Evolutionary conservation across 345 rosid species (phyloP), one percentile per base, ranked within the genome.

Genomic region (Laguncularia racemosa): DNA sequence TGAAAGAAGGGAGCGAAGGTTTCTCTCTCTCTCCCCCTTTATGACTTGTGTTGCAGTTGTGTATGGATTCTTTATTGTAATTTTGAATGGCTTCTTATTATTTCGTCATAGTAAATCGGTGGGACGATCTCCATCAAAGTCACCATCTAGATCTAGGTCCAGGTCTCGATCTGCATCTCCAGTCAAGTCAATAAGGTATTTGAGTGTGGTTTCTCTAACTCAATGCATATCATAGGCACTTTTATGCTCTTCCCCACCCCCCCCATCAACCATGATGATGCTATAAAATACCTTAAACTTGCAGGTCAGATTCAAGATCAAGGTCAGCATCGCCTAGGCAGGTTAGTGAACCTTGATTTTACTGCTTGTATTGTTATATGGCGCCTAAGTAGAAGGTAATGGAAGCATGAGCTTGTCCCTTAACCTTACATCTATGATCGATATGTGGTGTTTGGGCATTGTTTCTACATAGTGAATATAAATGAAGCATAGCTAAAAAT

Each of bases 101-200:
- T 59, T 13, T 58, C 28, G 5, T 23, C 5, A 51, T 80, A 80
- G 93, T 71, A 81, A 74, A 80, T 81, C 97, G 55, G 46, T 62
- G 44, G 83, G 77, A 48, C 74, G 80, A 15, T 72, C 86, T 23
- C 65, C 43, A 44, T 78, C 91, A 14, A 80, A 77, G 19, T 78
- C 88, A 6, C 67, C 50, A 28, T 81, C 89, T 20, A 79, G 77
- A 57, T 89, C 95, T 19, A 57, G 75, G 13, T 81, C 91, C 59
- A 88, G 84, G 69, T 88, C 91, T 16, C 78, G 75, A 65, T 87
- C 96, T 33, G 80, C 85, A 8, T 85, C 93, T 33, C 95, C 88
- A 43, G 74, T 76, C 44, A 78, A 77, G 71, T 68, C 81, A 21
- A 43, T 81, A 17, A 85, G 84, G 97, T 76, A 70, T 50, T 48